A percentile compares a stretch with the other conserved stretches of the same genome.
Conservation (phyloP, 2,329 filamentous ascomycete species). For the Fusarium siculi region DNA sequence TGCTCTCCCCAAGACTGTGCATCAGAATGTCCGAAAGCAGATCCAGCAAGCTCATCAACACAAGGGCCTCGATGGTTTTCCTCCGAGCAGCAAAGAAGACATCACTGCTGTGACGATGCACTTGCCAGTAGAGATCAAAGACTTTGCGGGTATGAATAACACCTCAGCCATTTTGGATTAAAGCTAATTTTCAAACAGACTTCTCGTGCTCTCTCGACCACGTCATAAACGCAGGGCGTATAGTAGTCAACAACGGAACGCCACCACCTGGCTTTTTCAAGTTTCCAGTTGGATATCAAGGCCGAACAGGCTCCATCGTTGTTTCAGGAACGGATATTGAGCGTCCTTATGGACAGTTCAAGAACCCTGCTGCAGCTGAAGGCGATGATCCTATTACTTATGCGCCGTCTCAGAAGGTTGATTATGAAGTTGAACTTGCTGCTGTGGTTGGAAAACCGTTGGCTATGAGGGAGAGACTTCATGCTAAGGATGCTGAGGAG, state of each 20-base stretch:
- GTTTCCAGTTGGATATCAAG: constrained; percentile 64
- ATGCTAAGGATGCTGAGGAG: constrained; percentile 60
- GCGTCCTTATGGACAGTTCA: constrained; percentile 59
- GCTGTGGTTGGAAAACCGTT: constrained; percentile 56
- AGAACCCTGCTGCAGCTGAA: constrained; percentile 18
- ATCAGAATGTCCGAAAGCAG: not conserved
- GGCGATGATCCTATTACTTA: constrained; percentile 24
- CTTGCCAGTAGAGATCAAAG: constrained; percentile 64
- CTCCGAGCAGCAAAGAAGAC: constrained; percentile 12
- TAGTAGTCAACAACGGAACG: constrained; percentile 51
- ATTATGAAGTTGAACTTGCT: constrained; percentile 58
- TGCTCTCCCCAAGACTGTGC: not conserved
- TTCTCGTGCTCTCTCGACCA: constrained; percentile 66
- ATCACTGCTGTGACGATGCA: constrained; percentile 53
- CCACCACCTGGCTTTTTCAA: constrained; percentile 59
- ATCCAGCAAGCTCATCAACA: not conserved
- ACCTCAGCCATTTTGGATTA: fast-evolving
- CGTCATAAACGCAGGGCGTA: constrained; percentile 59
- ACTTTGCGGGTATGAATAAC: constrained; percentile 55
- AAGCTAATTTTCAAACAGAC: constrained; percentile 49
- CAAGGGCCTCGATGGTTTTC: not conserved
- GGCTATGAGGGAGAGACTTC: constrained; percentile 49
- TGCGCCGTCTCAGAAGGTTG: constrained; percentile 50
- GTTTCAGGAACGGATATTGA: constrained; percentile 59
- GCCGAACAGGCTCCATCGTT: constrained; percentile 64